These are phyloP conservation scores for Samsoniella hepiali DNA, from an alignment of 2,329 filamentous ascomycete species.

Conservation along the genomic window DNA sequence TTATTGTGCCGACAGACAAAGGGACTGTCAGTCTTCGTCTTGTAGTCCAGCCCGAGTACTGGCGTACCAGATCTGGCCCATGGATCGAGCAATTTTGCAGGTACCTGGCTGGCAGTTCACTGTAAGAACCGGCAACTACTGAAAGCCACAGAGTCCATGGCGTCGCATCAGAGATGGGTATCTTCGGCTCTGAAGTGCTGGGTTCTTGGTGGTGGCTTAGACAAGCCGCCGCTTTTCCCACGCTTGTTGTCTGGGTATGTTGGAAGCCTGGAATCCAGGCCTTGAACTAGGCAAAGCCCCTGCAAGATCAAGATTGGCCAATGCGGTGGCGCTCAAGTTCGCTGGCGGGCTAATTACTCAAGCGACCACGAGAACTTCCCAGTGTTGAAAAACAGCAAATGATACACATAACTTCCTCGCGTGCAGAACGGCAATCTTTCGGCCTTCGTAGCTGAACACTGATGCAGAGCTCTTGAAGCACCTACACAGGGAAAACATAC, in stretches of 20 bases:
- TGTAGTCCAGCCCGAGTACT: neutral
- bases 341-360: neutral
- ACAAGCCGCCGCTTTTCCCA: conserved; percentile 3
- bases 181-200: conserved; percentile 2
- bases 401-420: neutral
- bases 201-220: conserved; percentile 4
- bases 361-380: neutral
- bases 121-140: too few relatives aligned
- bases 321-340: neutral
- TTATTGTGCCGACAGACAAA: neutral
- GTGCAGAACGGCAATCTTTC: neutral
- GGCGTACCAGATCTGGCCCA: neutral
- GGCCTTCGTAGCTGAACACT: neutral
- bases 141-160: neutral
- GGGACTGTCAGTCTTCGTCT: neutral
- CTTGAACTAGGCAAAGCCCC: neutral
- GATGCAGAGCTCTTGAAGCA: neutral
- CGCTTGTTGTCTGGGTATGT: neutral
- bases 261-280: neutral
- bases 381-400: neutral
- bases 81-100: neutral
- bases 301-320: conserved; percentile 9
- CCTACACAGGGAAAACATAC: too few relatives aligned
- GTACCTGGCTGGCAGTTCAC: neutral
- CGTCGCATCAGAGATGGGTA: neutral